Base-by-base conservation (phyloP, 192 early-diverging fungal genomes). In the Coemansia sp. region DNA sequence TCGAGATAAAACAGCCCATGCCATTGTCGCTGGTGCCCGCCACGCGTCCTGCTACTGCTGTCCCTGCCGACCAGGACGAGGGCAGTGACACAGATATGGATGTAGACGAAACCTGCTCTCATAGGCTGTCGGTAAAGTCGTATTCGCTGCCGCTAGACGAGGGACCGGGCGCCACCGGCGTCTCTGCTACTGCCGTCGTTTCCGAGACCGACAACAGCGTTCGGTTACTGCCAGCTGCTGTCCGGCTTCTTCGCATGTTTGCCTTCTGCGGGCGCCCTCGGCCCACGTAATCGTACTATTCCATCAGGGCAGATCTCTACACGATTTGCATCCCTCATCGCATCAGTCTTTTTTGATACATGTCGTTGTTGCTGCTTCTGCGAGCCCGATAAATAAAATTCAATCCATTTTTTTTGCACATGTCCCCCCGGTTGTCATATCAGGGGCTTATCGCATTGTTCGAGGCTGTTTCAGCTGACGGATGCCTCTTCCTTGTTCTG, bases 1-100 rank as follows among this genome's bases (percentile, higher is more conserved):
- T 80, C 37, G 78, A 80, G 7, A 72, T 80, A 20, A 61, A 65
- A 53, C 69, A 75, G 39, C 69, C 78, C 8, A 66, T 73, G 17
- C 57, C 67, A n/a, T 38, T 63, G 2, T 51, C 39, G 37, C 33
- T 33, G 41, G n/a, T 36, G 51, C 68, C 43, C 11, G 14, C 41
- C 53, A 65, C 34, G 55, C 55, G 55, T 32, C 32, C 55, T 34
- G 55, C 55, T 57, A 57, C 55, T 57, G 55, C 55, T 4, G 11
- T 57, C 55, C 55, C 55, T 57, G 55, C 9, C 32, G 11, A 2
- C 3, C 32, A 28, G 4, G 55, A 34, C 8, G 8, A 12, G 33
- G 32, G 12, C 32, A 11, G 32, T 8, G 11, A 34, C 33, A 35
- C 1, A 1, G 22, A 28, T 28, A 28, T 28, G 22, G 22, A 28